A percentile compares a stretch with the other conserved stretches of the same genome.
phyloP scores from a whole-genome alignment of 257 asterid species.

The Forsythia viridissima region DNA sequence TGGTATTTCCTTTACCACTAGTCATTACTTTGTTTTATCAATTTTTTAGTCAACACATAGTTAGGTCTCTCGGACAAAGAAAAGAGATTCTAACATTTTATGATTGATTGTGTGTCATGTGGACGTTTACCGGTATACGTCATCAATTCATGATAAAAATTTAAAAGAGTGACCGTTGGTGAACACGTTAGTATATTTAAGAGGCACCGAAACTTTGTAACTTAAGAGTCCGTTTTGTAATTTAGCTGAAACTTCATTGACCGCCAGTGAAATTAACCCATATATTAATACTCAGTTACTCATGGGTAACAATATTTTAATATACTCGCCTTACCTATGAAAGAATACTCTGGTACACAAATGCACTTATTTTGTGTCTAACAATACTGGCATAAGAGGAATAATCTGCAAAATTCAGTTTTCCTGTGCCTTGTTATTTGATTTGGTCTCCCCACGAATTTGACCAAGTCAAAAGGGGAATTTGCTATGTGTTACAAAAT shows the following conservation, averaged over 20 bases:
- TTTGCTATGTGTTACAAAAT: not conserved
- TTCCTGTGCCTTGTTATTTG: not conserved
- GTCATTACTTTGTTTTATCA: not conserved
- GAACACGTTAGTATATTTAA: too few relatives aligned
- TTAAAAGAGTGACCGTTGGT: too few relatives aligned
- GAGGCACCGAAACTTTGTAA: too few relatives aligned
- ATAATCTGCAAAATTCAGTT: not conserved
- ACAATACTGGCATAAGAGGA: not conserved
- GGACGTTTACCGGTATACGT: too few relatives aligned
- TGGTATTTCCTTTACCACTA: slow-evolving; percentile 45
- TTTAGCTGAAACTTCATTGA: too few relatives aligned
- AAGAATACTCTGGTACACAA: not conserved
- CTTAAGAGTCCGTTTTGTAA: too few relatives aligned
- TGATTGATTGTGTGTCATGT: too few relatives aligned
- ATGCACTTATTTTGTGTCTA: not conserved
- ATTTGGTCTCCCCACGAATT: not conserved
- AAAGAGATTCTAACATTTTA: too few relatives aligned
- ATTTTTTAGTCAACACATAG: not conserved
- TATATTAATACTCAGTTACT: not conserved
- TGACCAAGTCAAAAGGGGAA: not conserved
- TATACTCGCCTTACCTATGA: not conserved
- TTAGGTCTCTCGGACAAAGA: not conserved
- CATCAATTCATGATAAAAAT: too few relatives aligned
- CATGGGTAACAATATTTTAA: not conserved
- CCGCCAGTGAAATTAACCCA: too few relatives aligned